These are phyloP conservation scores for Daldinia grandis DNA, from an alignment of 495 filamentous ascomycete genomes.

Conservation along the genomic window DNA sequence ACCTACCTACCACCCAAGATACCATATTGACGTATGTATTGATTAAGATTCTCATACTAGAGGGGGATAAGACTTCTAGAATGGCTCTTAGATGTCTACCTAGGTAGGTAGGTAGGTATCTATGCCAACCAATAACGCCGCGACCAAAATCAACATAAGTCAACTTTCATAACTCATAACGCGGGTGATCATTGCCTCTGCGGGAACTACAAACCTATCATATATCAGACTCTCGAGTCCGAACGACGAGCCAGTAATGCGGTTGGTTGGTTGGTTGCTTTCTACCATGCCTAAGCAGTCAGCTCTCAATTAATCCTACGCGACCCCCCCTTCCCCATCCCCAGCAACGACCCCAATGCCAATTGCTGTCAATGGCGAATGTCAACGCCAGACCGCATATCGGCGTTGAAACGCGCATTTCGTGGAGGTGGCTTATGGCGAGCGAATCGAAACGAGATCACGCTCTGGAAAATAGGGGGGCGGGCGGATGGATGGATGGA, in stretches of 20 bases:
- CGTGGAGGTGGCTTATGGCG: not conserved
- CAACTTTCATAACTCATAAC: not conserved
- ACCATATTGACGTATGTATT: too few relatives aligned
- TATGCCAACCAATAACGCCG: not conserved
- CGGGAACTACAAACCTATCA: not conserved
- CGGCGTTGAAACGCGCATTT: not conserved
- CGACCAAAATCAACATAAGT: not conserved
- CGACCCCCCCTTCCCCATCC: not conserved
- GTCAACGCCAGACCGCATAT: not conserved
- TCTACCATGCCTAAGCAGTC: not conserved
- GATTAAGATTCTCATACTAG: too few relatives aligned
- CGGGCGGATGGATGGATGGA: too few relatives aligned
- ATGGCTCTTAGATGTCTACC: not conserved
- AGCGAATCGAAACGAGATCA: not conserved
- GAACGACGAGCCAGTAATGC: not conserved
- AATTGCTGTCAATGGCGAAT: too few relatives aligned
- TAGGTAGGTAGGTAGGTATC: too few relatives aligned
- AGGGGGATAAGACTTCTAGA: too few relatives aligned
- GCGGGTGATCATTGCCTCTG: not conserved
- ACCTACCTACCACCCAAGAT: not conserved
- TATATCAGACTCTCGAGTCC: not conserved
- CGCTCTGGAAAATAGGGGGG: not conserved
- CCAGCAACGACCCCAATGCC: not conserved
- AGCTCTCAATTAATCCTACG: not conserved
- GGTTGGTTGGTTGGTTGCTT: too few relatives aligned